Evolutionary conservation across 1,284 basidiomycete species (phyloP), one percentile per base, ranked within the genome.

Genomic region (Ganoderma lingzhi): DNA sequence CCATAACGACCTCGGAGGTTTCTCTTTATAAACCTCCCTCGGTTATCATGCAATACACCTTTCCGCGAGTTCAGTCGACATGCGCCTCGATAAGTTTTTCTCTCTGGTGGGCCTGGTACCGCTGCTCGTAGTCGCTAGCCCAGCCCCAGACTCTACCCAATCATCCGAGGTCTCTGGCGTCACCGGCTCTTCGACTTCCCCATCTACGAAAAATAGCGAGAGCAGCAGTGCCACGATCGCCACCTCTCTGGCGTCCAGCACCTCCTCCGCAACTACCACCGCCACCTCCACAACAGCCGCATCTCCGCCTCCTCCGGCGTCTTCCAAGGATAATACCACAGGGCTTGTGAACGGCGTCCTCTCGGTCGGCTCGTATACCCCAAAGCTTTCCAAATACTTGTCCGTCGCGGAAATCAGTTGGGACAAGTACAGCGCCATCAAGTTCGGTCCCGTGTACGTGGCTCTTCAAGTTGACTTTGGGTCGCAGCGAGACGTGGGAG

Each of bases 371-470:
- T 56, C 12, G 53, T 56, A 56, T 56, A 56, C 32, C 14, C 30
- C 53, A 1, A 56, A 35, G 53, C 53, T 56, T 35, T 56, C 53
- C 15, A 35, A 35, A 19, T 56, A 56, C 15, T 15, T 56, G 2
- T 15, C 53, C 19, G 53, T 56, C 12, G 32, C 53, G 53, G 53
- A 32, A 30, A 56, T 56, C 30, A 56, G 30, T 10, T 56, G 53
- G 53, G 53, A 56, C 32, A 56, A 35, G 53, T 56, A 56, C 9
- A 56, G 53, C 15, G 53, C 30, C 30, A 56, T 35, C 30, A 56
- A 35, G 15, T 56, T 56, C 30, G 53, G 53, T 1, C 53, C 53
- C 48, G 12, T 51, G 48, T 51, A 51, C 5, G 48, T 51, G 48
- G 23, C 10, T 48, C 6, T 48, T 9, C n/a, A 9, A n/a, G n/a